Percentiles rank a stretch among this genome's conserved stretches.
Conservation (phyloP, 345 rosid genomes). For the Bretschneidera sinensis region DNA sequence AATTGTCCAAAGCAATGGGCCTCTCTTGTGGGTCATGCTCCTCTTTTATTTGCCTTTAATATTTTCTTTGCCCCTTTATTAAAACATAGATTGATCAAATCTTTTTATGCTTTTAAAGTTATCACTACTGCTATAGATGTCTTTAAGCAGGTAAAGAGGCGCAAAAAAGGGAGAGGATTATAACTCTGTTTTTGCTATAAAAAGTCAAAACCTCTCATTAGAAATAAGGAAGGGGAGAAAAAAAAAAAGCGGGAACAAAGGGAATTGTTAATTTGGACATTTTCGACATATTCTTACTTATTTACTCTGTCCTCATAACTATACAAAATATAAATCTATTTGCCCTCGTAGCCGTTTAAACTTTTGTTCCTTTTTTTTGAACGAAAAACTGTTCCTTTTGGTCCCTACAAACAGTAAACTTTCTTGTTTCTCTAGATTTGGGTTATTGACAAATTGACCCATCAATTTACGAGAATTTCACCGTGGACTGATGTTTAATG, state of each 20-base stretch:
- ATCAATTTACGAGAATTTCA: conserved; percentile 1
- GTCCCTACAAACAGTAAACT: too few species aligned
- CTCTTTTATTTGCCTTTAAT: neutral
- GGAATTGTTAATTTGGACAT: conserved; percentile 27
- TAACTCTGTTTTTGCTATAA: neutral
- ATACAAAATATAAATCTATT: too few species aligned
- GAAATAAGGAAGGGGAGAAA: conserved; percentile 3
- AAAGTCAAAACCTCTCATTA: conserved; percentile 17
- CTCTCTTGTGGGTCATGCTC: conserved; percentile 39
- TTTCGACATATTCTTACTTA: conserved; percentile 6
- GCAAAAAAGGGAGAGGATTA: conserved; percentile 1
- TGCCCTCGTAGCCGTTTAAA: neutral
- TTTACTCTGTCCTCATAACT: too few species aligned
- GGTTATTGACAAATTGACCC: neutral
- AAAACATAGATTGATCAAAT: conserved; percentile 2
- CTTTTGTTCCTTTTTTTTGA: too few species aligned
- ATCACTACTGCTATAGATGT: conserved; percentile 1
- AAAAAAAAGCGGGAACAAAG: conserved; percentile 30
- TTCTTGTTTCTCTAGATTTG: too few species aligned
- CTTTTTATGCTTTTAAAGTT: neutral
- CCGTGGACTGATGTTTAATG: too few species aligned
- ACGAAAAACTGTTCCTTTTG: too few species aligned
- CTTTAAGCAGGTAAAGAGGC: neutral
- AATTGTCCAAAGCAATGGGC: conserved; percentile 40
- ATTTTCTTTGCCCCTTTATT: neutral